Conservation (phyloP, 306 rosid genomes). For the Senna siamea region DNA sequence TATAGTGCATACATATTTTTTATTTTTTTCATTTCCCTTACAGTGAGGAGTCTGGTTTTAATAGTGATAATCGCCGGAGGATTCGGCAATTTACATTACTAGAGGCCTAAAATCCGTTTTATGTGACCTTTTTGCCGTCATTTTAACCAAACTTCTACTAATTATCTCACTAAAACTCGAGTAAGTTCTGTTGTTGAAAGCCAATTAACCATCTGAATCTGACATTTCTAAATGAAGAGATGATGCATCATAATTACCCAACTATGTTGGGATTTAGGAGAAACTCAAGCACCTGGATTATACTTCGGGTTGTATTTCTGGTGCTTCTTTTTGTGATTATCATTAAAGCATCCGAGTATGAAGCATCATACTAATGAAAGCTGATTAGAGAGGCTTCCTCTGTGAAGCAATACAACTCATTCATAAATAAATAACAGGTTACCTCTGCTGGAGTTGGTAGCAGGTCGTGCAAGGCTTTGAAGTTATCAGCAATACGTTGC, state of each 20-base stretch:
- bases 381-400: slow-evolving; percentile 4
- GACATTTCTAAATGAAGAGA: too few relatives aligned
- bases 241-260: too few relatives aligned
- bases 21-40: background rate
- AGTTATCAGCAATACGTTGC: slow-evolving; percentile 66
- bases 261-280: too few relatives aligned
- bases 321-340: background rate
- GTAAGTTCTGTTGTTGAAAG: background rate
- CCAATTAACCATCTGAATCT: background rate
- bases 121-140: background rate
- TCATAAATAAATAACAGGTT: slow-evolving; percentile 32
- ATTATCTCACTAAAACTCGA: background rate
- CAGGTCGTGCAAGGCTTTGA: slow-evolving; percentile 66
- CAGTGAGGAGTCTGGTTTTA: background rate
- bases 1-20: background rate
- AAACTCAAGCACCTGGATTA: too few relatives aligned
- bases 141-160: background rate
- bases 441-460: slow-evolving; percentile 79
- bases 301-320: too few relatives aligned
- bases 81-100: background rate
- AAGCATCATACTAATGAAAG: slow-evolving; percentile 17
- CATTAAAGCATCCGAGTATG: background rate
- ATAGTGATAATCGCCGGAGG: too few relatives aligned
- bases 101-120: background rate
- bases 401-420: background rate